Percentiles rank a stretch among this genome's conserved stretches.
These are phyloP conservation scores for Ustilago bromivora DNA, from an alignment of 1,284 basidiomycete species.

Conservation along the genomic window DNA sequence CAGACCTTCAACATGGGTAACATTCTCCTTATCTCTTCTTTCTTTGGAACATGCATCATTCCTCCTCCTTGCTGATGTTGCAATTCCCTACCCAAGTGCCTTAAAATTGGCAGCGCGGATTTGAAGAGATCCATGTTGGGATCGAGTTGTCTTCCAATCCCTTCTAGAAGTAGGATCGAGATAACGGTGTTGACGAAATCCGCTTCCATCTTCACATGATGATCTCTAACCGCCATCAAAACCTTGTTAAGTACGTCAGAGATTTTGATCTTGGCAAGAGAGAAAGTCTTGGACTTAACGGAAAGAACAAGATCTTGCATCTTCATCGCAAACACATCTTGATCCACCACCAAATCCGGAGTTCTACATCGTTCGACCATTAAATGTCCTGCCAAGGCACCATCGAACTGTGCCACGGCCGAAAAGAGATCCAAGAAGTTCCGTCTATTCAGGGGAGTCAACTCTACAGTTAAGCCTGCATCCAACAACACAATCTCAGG, in stretches of 20 bases:
- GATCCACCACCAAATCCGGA: conserved; percentile 89
- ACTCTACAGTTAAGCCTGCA: conserved; percentile 90
- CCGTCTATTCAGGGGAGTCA: conserved; percentile 81
- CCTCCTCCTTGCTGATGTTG: conserved; percentile 37
- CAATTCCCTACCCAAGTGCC: conserved; percentile 57
- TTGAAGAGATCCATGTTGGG: conserved; percentile 80
- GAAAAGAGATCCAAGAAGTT: conserved; percentile 98
- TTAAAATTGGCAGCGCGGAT: conserved; percentile 64
- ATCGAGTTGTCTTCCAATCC: conserved; percentile 93
- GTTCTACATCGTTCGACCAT: conserved; percentile 97
- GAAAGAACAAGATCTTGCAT: conserved; percentile 94
- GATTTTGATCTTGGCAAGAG: conserved; percentile 93
- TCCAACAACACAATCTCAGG: conserved; percentile 97
- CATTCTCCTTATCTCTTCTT: conserved; percentile 37
- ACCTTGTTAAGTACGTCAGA: conserved; percentile 91
- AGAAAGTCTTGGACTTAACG: conserved; percentile 97
- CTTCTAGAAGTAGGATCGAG: conserved; percentile 90
- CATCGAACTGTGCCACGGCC: conserved; percentile 95
- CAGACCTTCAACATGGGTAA: conserved; percentile 65
- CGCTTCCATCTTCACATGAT: conserved; percentile 98
- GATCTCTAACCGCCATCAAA: conserved; percentile 84
- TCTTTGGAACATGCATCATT: conserved; percentile 39
- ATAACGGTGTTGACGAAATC: conserved; percentile 99
- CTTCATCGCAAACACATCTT: conserved; percentile 93
- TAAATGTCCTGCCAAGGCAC: conserved; percentile 90